A percentile compares a stretch with the other conserved stretches of the same genome.
phyloP scores from a whole-genome alignment of 768 basidiomycete species.

The Sporobolomyces phaffii region DNA sequence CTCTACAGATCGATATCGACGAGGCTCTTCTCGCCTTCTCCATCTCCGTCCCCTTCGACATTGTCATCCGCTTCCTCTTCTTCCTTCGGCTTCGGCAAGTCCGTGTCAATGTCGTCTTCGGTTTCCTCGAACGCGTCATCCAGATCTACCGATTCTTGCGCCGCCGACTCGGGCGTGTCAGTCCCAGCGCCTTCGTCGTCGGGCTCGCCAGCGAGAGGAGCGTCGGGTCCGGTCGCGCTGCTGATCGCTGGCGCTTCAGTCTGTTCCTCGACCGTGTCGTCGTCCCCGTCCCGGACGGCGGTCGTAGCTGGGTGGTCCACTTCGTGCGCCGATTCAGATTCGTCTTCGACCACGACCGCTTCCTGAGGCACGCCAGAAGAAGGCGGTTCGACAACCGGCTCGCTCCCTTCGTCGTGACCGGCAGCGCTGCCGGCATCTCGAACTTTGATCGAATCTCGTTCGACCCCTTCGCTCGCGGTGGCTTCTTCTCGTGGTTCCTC shows the following conservation, averaged over 20 bases:
- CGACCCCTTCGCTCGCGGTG: not conserved
- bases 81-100: not conserved
- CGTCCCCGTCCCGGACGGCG: too few species aligned
- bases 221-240: too few species aligned
- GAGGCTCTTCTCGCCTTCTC: conserved; percentile 5
- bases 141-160: not conserved
- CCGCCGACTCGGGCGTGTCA: not conserved
- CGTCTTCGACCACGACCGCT: not conserved
- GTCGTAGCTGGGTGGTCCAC: not conserved
- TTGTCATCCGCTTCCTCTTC: not conserved
- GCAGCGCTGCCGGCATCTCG: not conserved
- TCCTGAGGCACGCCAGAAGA: not conserved
- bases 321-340: not conserved
- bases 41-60: not conserved
- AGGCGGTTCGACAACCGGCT: not conserved
- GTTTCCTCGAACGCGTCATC: conserved; percentile 9
- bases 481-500: not conserved
- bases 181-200: not conserved
- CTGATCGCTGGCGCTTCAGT: too few species aligned
- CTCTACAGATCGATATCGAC: conserved; percentile 20
- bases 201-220: too few species aligned
- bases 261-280: too few species aligned
- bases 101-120: not conserved
- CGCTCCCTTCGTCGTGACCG: not conserved
- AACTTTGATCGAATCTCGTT: not conserved